phyloP scores from a whole-genome alignment of 805 yeast species.

The Saturnispora serradocipensis region DNA sequence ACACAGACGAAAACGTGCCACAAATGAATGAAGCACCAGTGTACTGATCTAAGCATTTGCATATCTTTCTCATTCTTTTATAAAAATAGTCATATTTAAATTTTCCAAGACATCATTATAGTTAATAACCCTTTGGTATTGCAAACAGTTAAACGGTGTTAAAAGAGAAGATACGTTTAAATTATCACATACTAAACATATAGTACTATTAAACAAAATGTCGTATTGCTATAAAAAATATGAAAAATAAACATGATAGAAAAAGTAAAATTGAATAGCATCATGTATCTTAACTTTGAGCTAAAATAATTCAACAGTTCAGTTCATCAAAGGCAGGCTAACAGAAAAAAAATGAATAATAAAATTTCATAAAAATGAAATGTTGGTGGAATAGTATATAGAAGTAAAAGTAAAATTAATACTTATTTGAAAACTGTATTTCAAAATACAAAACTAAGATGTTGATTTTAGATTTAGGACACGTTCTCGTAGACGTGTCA shows the following conservation, averaged over 20 bases:
- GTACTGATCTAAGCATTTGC: background rate
- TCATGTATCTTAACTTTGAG: no score
- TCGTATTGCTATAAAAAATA: no score
- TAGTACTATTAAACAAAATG: no score
- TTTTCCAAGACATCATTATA: background rate
- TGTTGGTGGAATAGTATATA: background rate
- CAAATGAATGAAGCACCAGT: constrained; percentile 12
- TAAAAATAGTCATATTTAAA: background rate
- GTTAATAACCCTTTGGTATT: no score
- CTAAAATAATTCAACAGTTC: no score
- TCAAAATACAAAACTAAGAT: background rate
- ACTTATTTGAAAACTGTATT: no score
- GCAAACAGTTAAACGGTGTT: background rate
- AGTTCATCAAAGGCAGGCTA: no score
- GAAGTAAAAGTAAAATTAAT: no score
- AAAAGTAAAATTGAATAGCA: no score
- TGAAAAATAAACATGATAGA: no score
- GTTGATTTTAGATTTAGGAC: constrained; percentile 24
- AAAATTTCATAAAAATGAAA: background rate
- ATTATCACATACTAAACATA: no score
- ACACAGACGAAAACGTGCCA: constrained; percentile 14
- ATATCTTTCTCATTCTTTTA: background rate
- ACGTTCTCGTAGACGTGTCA: constrained; percentile 22
- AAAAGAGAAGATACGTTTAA: no score
- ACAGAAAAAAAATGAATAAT: background rate